phyloP scores from a whole-genome alignment of 106 monocot species.

The Allium fistulosum region DNA sequence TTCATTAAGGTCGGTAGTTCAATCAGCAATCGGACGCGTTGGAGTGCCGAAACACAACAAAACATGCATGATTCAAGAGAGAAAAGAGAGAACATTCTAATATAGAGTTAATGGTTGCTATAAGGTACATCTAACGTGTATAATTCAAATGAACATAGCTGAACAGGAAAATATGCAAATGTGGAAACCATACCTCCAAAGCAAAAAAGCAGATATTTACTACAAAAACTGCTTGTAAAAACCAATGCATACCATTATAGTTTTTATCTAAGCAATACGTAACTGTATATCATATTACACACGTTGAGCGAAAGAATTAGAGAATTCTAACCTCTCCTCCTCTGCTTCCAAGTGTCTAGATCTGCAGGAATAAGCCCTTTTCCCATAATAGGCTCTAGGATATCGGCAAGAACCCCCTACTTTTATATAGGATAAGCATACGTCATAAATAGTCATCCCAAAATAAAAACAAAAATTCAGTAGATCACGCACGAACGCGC shows the following conservation, averaged over 20 bases:
- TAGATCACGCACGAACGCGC: too few species aligned
- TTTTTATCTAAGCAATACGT: background rate
- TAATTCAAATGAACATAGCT: too few species aligned
- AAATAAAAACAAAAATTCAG: background rate
- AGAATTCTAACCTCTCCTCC: slow-evolving; percentile 79
- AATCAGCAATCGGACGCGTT: too few species aligned
- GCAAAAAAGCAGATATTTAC: too few species aligned
- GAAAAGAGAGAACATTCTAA: too few species aligned
- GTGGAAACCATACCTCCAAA: too few species aligned
- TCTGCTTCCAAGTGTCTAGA: slow-evolving; percentile 90
- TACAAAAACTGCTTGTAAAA: background rate
- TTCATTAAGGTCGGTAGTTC: too few species aligned
- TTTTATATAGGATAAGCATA: slow-evolving; percentile 7
- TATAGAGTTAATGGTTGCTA: too few species aligned
- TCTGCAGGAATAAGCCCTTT: slow-evolving; percentile 99
- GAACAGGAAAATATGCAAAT: too few species aligned
- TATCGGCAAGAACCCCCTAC: slow-evolving; percentile 98
- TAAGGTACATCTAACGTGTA: too few species aligned
- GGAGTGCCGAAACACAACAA: too few species aligned
- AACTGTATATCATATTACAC: background rate
- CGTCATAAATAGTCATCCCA: background rate
- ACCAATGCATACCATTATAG: background rate
- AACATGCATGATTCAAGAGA: too few species aligned
- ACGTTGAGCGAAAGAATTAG: background rate
- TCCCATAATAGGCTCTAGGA: slow-evolving; percentile 98